Base-by-base conservation (phyloP, 768 basidiomycete genomes). In the Cystobasidiopsis lactophilus region DNA sequence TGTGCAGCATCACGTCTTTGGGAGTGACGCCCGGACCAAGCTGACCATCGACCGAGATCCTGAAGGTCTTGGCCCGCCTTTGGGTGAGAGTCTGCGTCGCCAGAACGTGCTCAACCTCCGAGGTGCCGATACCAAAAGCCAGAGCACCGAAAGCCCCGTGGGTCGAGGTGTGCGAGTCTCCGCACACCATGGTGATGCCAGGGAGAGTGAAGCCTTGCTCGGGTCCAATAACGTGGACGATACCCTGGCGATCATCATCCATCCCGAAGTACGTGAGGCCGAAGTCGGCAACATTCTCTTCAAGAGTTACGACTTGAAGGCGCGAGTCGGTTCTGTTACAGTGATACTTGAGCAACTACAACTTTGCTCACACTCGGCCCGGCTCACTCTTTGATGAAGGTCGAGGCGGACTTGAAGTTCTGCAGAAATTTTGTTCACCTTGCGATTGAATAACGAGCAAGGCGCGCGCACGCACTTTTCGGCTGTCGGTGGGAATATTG, bases 71-170 rank as follows among this genome's bases (percentile, higher is more conserved):
- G 52, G 77, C 75, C 67, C 86, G 85, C 64, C 74, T 77, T 68
- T 89, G 85, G 57, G 84, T 70, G 21, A 89, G 71, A 46, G 83
- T 85, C 67, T 89, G 85, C 7, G 85, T 89, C 14, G 85, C 85
- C 45, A 89, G 78, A 58, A 88, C 85, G 65, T 89, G 85, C 64
- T 89, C 85, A 60, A 89, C 85, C 64, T 89, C 85, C 47, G 84
- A 86, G 13, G 85, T 89, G 38, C 85, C 85, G 60, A 89, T 88
- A 55, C 85, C 85, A 61, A 88, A 89, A 0, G 85, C 85, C 56
- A 89, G 74, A 44, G 85, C 85, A 44, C 85, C 85, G 63, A 89
- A 89, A 2, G 85, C 85, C 46, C 85, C 85, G 64, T 89, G 85
- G 13, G 85, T 89, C 38, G 85, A 84, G 24, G 85, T 88, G 69